Evolutionary conservation across 225 moss, liverwort and hornwort genomes (phyloP).

Genomic region (Bryum argenteum): DNA sequence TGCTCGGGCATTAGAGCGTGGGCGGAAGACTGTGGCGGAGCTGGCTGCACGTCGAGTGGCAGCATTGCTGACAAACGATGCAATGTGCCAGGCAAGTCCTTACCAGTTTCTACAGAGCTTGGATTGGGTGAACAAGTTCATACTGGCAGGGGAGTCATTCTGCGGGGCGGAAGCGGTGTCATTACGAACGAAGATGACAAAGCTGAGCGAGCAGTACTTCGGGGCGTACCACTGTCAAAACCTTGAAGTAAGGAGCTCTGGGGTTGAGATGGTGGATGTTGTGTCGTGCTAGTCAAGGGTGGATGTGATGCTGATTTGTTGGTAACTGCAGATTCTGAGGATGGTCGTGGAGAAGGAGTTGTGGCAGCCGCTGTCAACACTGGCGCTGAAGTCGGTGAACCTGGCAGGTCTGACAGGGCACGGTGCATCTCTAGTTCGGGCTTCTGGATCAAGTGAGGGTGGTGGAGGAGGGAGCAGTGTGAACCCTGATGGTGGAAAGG

Average conservation of each 20-base stretch:
- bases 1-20: constrained; percentile 80
- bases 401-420: constrained; percentile 79
- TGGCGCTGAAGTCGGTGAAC: constrained; percentile 66
- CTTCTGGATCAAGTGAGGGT: constrained; percentile 48
- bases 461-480: constrained; percentile 29
- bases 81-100: constrained; percentile 78
- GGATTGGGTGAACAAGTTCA: constrained; percentile 97
- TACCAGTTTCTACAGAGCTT: constrained; percentile 93
- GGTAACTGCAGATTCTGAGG: constrained; percentile 72
- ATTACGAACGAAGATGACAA: constrained; percentile 81
- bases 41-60: constrained; percentile 91
- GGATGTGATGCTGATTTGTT: not conserved
- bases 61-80: constrained; percentile 89
- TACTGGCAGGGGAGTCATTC: constrained; percentile 92
- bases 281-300: not conserved
- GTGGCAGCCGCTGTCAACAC: constrained; percentile 88
- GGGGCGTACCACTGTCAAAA: constrained; percentile 95
- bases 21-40: constrained; percentile 97
- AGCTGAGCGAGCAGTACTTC: constrained; percentile 96
- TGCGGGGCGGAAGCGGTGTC: constrained; percentile 94
- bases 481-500: constrained; percentile 47
- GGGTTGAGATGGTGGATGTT: constrained; percentile 12
- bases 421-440: constrained; percentile 65
- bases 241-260: constrained; percentile 79
- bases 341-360: constrained; percentile 87